These are phyloP conservation scores for Arthromyces matolae DNA, from an alignment of 768 basidiomycete species.

Conservation along the genomic window DNA sequence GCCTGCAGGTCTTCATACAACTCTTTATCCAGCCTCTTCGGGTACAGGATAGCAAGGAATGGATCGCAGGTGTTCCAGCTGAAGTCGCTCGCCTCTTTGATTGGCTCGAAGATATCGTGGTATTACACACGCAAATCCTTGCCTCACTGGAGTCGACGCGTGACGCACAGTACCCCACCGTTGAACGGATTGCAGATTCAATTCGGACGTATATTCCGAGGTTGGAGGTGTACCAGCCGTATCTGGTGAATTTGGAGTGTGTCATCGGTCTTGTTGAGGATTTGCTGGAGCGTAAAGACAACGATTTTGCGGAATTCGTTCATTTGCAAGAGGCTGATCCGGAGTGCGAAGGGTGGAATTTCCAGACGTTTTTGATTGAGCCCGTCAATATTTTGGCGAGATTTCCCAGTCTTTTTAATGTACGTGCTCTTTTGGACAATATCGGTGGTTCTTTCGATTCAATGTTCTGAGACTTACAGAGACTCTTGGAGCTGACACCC, in stretches of 20 bases:
- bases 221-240: conserved; percentile 84
- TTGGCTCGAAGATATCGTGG: conserved; percentile 84
- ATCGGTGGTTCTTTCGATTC: not conserved
- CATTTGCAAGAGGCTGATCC: conserved; percentile 55
- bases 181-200: conserved; percentile 53
- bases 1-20: conserved; percentile 60
- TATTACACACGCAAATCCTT: conserved; percentile 66
- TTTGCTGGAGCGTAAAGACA: conserved; percentile 44
- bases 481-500: conserved; percentile 65
- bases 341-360: conserved; percentile 57
- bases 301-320: conserved; percentile 85
- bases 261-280: conserved; percentile 51
- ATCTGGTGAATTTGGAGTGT: conserved; percentile 68
- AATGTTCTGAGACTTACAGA: conserved; percentile 37
- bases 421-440: conserved; percentile 31
- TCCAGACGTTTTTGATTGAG: conserved; percentile 68
- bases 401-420: conserved; percentile 73
- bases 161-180: conserved; percentile 37
- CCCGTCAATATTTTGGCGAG: conserved; percentile 69
- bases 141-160: conserved; percentile 33
- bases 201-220: conserved; percentile 59
- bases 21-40: conserved; percentile 79
- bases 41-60: conserved; percentile 60
- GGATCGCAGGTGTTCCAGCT: conserved; percentile 78
- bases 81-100: conserved; percentile 74